These are phyloP conservation scores for Penicillium bovifimosum DNA, from an alignment of 495 filamentous ascomycete species.

Conservation along the genomic window DNA sequence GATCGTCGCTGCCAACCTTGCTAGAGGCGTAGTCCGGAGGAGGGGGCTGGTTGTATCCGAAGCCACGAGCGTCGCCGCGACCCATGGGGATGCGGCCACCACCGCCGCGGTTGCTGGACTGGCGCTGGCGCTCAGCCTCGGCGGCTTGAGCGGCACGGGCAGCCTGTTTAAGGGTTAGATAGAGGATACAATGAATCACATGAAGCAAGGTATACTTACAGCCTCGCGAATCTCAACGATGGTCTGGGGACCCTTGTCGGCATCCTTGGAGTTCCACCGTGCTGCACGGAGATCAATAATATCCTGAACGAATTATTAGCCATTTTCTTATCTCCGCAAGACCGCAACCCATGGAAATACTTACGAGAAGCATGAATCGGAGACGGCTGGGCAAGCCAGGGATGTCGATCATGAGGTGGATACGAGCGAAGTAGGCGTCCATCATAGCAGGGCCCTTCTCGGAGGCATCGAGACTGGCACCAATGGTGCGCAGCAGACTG, in stretches of 20 bases:
- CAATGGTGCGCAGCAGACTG: conserved; percentile 88
- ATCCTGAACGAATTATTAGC: conserved; percentile 49
- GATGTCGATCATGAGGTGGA: conserved; percentile 70
- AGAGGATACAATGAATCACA: neutral
- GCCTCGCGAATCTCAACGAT: conserved; percentile 86
- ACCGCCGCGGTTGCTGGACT: conserved; percentile 48
- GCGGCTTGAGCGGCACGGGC: conserved; percentile 59
- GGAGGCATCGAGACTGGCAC: conserved; percentile 71
- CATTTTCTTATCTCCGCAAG: neutral
- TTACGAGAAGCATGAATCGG: conserved; percentile 87
- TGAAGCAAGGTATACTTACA: conserved; percentile 41
- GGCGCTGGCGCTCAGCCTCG: conserved; percentile 48
- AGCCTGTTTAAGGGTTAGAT: conserved; percentile 47
- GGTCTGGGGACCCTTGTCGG: conserved; percentile 90
- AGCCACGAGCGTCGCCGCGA: conserved; percentile 80
- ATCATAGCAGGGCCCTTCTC: conserved; percentile 80
- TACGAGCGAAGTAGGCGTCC: conserved; percentile 89
- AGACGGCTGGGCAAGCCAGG: conserved; percentile 78
- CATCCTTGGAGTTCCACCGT: conserved; percentile 78
- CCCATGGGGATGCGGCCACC: conserved; percentile 62
- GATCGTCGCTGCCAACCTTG: conserved; percentile 82
- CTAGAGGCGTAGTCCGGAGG: conserved; percentile 67
- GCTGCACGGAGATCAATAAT: conserved; percentile 72
- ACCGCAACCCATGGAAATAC: conserved; percentile 5
- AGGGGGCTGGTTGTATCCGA: conserved; percentile 59